Percentiles rank a stretch among this genome's conserved stretches.
Evolutionary conservation across 192 early-diverging fungal genomes (phyloP).

Genomic region (Backusella sp.): DNA sequence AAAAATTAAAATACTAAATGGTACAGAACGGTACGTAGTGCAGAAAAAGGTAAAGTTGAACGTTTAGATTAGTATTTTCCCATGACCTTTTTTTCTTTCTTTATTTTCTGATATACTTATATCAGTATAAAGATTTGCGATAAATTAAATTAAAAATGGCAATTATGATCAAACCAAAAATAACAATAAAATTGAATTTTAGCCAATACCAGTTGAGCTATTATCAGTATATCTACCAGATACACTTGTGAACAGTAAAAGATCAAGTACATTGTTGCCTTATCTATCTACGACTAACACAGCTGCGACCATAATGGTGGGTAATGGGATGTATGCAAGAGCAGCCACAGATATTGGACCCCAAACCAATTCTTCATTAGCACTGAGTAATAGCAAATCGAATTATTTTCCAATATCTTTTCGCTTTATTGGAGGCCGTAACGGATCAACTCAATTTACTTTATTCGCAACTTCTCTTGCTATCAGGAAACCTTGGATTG

Average conservation of each 20-base stretch:
- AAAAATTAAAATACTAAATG: conserved; percentile 49
- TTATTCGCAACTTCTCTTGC: conserved; percentile 75
- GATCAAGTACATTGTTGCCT: conserved; percentile 28
- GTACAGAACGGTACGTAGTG: conserved; percentile 62
- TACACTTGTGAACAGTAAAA: neutral
- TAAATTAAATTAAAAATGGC: neutral
- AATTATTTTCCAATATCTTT: conserved; percentile 72
- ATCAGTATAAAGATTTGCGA: neutral
- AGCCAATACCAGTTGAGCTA: conserved; percentile 80
- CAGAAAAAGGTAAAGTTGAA: conserved; percentile 44
- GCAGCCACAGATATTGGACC: conserved; percentile 26
- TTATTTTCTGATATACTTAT: neutral
- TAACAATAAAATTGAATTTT: conserved; percentile 26
- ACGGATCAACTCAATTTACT: conserved; percentile 52
- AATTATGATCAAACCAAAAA: neutral
- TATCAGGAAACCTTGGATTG: conserved; percentile 79
- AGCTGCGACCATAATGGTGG: conserved; percentile 24
- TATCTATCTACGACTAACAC: conserved; percentile 17
- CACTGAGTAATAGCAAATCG: conserved; percentile 24
- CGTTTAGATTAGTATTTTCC: neutral
- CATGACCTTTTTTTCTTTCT: neutral
- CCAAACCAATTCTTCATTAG: neutral
- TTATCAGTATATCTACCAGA: conserved; percentile 49
- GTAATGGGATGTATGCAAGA: conserved; percentile 32
- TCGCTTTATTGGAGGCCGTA: conserved; percentile 65